Base-by-base conservation (phyloP, 768 basidiomycete genomes). In the Pleurotus tuber-regium region DNA sequence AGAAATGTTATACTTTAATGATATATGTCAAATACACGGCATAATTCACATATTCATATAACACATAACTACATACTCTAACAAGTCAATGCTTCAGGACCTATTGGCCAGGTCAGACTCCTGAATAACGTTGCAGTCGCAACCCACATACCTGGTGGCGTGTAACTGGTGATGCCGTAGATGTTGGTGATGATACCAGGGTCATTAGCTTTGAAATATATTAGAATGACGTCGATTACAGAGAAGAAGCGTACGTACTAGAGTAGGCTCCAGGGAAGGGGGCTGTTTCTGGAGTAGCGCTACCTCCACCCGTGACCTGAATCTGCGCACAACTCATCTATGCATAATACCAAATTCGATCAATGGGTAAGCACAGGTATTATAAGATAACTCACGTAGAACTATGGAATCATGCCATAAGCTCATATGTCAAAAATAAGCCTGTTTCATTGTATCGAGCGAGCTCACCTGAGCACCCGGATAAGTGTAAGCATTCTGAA, bases 401-500 rank as follows among this genome's bases (percentile, higher is more conserved):
- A 61, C 31, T 48, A 35, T 14, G 19, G n/a, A 14, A 14, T 11
- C 21, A 42, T 12, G 40, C 16, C 40, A 42, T 11, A 24, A 8
- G 14, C 16, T 18, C 40, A 36, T 19, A 36, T 7, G 19, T 36
- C 11, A 36, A 12, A 36, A 4, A 36, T 14, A 10, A n/a, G 30
- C 18, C 12, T 18, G 12, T 18, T 42, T 6, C 18, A 31, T 19
- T 21, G 40, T 23, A 18, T 18, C n/a, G n/a, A n/a, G n/a, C n/a
- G n/a, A n/a, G n/a, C n/a, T 10, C 16, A 49, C 47, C 54, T 76
- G 74, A 8, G 74, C 74, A 14, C 75, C 74, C 10, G 72, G 72
- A 57, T 73, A 74, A 16, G 54, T 57, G 10, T 53, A 47, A 0
- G 71, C 72, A n/a, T 52, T 52, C 51, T 59, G 56, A 35, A 63